phyloP scores from a whole-genome alignment of 139 green algal genomes.

The Parachlorella kessleri region DNA sequence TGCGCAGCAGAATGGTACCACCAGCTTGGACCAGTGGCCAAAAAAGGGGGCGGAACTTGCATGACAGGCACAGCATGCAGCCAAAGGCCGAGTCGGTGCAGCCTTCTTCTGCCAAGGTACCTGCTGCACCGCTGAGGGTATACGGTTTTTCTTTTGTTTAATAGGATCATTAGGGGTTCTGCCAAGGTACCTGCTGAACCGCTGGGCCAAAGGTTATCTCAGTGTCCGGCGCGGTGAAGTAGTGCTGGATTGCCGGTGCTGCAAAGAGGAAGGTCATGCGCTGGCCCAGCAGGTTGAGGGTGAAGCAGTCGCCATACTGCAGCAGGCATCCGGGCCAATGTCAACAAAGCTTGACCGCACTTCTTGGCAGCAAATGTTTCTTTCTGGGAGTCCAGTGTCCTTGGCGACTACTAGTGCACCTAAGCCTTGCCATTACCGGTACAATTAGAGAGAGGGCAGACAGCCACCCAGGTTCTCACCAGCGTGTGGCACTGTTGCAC shows the following conservation, averaged over 20 bases:
- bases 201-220: conserved; percentile 54
- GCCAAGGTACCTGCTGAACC: conserved; percentile 51
- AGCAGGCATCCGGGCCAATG: not conserved
- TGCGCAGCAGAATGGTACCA: too few relatives aligned
- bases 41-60: too few relatives aligned
- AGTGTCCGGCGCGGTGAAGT: conserved; percentile 62
- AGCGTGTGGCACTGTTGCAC: conserved; percentile 2
- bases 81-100: too few relatives aligned
- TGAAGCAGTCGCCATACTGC: conserved; percentile 68
- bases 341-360: not conserved
- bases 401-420: not conserved
- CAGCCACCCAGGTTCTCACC: not conserved
- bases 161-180: too few relatives aligned
- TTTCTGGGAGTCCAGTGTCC: not conserved
- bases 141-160: too few relatives aligned
- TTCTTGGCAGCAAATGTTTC: not conserved
- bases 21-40: not conserved
- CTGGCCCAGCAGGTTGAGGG: conserved; percentile 45
- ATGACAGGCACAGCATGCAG: too few relatives aligned
- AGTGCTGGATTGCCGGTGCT: conserved; percentile 47
- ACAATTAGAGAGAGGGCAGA: too few relatives aligned
- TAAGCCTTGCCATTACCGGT: not conserved
- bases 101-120: too few relatives aligned
- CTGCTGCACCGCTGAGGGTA: too few relatives aligned
- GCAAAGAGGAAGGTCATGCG: conserved; percentile 69